Evolutionary conservation across 306 rosid genomes (phyloP).

Genomic region (Inga oerstediana): DNA sequence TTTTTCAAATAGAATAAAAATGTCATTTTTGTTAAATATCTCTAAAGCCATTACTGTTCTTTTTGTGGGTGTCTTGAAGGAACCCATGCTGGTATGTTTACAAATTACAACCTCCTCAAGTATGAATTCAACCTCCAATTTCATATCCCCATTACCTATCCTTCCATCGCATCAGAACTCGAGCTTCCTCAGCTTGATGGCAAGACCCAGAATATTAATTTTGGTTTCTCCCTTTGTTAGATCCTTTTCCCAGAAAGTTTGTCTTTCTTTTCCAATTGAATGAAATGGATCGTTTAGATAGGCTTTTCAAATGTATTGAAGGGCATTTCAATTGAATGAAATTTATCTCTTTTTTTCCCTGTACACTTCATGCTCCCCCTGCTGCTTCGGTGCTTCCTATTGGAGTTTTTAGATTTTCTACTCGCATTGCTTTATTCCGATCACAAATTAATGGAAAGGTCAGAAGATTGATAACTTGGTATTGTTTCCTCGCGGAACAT

Average conservation of each 20-base stretch:
- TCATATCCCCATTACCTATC: conserved; percentile 86
- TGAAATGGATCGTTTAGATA: not conserved
- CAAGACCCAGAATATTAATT: conserved; percentile 82
- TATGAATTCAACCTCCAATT: conserved; percentile 98
- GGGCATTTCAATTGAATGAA: conserved; percentile 78
- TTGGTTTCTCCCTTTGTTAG: not conserved
- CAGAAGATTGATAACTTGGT: no score
- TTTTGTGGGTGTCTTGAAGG: conserved; percentile 53
- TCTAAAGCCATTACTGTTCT: no score
- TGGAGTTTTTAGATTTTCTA: no score
- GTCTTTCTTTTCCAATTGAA: not conserved
- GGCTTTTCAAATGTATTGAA: no score
- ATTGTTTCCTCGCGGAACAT: no score
- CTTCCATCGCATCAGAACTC: conserved; percentile 91
- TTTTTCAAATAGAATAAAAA: no score
- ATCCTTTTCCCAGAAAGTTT: not conserved
- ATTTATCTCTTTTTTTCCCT: conserved; percentile 57
- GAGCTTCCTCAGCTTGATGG: conserved; percentile 97
- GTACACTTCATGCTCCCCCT: no score
- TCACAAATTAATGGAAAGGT: no score
- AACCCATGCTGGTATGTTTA: conserved; percentile 94
- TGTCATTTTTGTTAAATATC: no score
- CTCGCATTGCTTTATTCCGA: no score
- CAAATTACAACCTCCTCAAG: conserved; percentile 94
- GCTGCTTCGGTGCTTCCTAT: no score